Conservation (phyloP, 2,329 filamentous ascomycete genomes). For the Fusarium metavorans region DNA sequence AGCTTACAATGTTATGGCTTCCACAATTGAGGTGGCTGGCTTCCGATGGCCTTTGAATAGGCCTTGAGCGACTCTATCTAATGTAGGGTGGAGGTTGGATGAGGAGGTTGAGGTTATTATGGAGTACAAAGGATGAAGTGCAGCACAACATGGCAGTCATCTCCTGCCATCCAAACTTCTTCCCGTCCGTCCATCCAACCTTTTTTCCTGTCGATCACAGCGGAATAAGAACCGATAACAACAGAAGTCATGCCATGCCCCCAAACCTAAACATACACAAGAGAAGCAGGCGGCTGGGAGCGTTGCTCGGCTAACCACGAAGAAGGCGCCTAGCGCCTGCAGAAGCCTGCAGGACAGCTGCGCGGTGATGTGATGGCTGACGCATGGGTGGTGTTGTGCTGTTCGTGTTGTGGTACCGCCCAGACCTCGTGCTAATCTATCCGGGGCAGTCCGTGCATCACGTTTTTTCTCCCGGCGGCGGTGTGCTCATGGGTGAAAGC, state of each 20-base stretch:
- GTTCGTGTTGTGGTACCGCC: conserved; percentile 30
- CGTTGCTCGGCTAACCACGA: conserved; percentile 24
- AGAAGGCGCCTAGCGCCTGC: conserved; percentile 27
- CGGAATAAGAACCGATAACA: conserved; percentile 6
- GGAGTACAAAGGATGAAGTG: background rate
- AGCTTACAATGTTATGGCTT: background rate
- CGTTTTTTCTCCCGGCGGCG: conserved; percentile 6
- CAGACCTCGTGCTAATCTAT: conserved; percentile 30
- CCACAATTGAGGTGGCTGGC: conserved; percentile 18
- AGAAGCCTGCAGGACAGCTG: conserved; percentile 23
- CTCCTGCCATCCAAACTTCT: conserved; percentile 1
- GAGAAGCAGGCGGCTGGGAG: background rate
- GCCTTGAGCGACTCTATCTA: background rate
- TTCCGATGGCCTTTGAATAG: background rate
- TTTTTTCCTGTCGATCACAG: conserved; percentile 12
- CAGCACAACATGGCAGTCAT: conserved; percentile 20
- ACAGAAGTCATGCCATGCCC: conserved; percentile 11
- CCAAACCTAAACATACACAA: background rate
- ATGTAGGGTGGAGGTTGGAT: conserved; percentile 18
- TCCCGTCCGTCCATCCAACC: conserved; percentile 4
- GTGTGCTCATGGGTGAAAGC: conserved; percentile 16
- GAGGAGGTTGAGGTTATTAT: conserved; percentile 19
- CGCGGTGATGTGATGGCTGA: conserved; percentile 40
- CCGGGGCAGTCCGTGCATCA: conserved; percentile 29
- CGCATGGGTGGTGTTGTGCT: conserved; percentile 28